phyloP scores from a whole-genome alignment of 306 rosid genomes.

The Lathyrus aphaca region DNA sequence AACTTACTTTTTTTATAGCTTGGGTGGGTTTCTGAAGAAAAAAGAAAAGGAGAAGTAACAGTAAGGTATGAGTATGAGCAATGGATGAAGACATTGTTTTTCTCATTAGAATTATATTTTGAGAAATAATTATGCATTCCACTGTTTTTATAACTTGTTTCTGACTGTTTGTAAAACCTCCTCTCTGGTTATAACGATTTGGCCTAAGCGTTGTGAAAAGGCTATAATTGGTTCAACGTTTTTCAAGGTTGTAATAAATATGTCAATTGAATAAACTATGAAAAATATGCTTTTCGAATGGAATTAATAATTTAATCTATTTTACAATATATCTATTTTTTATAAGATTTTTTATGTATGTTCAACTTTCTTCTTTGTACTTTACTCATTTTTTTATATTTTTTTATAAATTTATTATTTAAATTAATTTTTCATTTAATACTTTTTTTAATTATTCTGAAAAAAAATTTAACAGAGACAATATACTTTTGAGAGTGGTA shows the following conservation, averaged over 20 bases:
- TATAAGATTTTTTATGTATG: no score
- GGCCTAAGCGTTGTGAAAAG: neutral
- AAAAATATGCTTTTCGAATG: no score
- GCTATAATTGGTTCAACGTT: neutral
- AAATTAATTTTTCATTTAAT: no score
- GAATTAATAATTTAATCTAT: no score
- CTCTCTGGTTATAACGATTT: neutral
- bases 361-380: no score
- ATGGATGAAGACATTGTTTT: slow-evolving; percentile 38
- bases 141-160: slow-evolving; percentile 11
- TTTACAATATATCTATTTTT: no score
- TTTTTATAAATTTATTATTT: no score
- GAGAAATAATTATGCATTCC: neutral
- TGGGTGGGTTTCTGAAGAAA: slow-evolving; percentile 36
- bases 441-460: no score
- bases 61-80: slow-evolving; percentile 28
- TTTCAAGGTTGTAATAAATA: neutral
- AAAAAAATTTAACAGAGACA: no score
- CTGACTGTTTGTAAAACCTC: neutral
- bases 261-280: neutral
- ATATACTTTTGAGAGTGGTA: no score
- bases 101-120: neutral
- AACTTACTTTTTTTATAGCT: slow-evolving; percentile 52
- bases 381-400: no score
- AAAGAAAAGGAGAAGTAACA: slow-evolving; percentile 40